Percentiles rank a stretch among this genome's conserved stretches.
phyloP scores from a whole-genome alignment of 2,329 filamentous ascomycete genomes.

The Fusarium protoensiforme region DNA sequence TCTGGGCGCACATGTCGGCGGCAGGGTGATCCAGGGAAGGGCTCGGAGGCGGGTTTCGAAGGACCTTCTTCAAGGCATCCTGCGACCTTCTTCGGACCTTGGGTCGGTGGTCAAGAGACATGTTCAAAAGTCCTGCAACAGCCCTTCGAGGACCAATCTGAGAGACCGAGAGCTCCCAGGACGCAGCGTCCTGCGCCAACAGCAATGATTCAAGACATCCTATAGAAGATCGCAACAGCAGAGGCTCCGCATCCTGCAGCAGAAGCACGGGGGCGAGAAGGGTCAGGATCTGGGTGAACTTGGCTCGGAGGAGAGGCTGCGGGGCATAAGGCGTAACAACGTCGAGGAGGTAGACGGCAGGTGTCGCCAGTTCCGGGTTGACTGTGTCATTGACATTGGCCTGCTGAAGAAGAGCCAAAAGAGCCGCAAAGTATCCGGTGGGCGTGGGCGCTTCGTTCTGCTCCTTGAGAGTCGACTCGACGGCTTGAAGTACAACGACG shows the following conservation, averaged over 20 bases:
- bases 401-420: slow-evolving; percentile 87
- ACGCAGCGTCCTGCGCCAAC: slow-evolving; percentile 84
- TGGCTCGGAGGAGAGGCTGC: slow-evolving; percentile 86
- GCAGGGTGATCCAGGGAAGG: slow-evolving; percentile 94
- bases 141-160: slow-evolving; percentile 89
- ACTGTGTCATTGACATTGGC: slow-evolving; percentile 75
- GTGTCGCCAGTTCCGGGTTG: slow-evolving; percentile 85
- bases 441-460: slow-evolving; percentile 86
- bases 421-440: slow-evolving; percentile 95
- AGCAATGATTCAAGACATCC: slow-evolving; percentile 94
- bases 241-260: slow-evolving; percentile 84
- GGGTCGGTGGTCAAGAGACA: slow-evolving; percentile 87
- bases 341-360: slow-evolving; percentile 95
- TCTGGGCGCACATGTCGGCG: slow-evolving; percentile 95
- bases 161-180: slow-evolving; percentile 87
- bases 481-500: slow-evolving; percentile 85
- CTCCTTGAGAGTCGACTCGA: slow-evolving; percentile 91
- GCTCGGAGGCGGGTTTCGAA: slow-evolving; percentile 87
- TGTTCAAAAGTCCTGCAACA: slow-evolving; percentile 84
- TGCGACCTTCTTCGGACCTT: slow-evolving; percentile 95
- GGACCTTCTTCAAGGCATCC: slow-evolving; percentile 84
- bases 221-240: slow-evolving; percentile 86
- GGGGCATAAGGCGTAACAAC: slow-evolving; percentile 87
- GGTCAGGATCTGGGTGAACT: slow-evolving; percentile 93
- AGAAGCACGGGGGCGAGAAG: slow-evolving; percentile 87